Evolutionary conservation across 2,329 filamentous ascomycete genomes (phyloP), one percentile per base, ranked within the genome.

Genomic region (Phoma sp.): DNA sequence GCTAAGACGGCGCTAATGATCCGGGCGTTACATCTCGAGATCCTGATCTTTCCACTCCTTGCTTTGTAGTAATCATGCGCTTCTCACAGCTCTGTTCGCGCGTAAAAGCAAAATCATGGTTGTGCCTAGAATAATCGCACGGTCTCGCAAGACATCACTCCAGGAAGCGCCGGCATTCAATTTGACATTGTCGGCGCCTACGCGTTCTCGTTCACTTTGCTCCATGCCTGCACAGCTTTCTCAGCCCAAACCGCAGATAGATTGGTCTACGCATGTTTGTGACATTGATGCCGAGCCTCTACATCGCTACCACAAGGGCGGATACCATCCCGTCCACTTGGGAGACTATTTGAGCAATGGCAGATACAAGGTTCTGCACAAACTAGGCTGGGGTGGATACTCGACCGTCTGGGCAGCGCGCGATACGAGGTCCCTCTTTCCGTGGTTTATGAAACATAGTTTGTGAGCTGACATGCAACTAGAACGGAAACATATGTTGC

Each of bases 311-410:
- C 22, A 25, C 7, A 22, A 0, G 0, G 61, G 64, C 27, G 64
- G 61, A 13, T 69, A 66, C 52, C 61, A 64, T 42, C 62, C 62
- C 5, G 33, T 68, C 7, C 14, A 32, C 14, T 52, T 69, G 0
- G 62, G 64, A 14, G 62, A 68, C 37, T 6, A 10, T 22, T 55
- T 67, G 0, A 59, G 51, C 8, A 13, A 62, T 44, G 64, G 62
- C 4, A 60, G 61, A 27, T 68, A 66, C 55, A 63, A 57, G 25
- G 36, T 68, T 42, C 42, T 66, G 27, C 66, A 67, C 23, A 66
- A 66, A 38, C 33, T 67, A 6, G 64, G 64, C 39, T 66, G 60
- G 58, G 63, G 64, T 2, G 58, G 63, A 0, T 66, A 65, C 36
- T 61, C 64, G 1, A 67, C 61, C 2, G 61, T 68, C 1, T 67